Evolutionary conservation across 441 rosid species (phyloP).

Genomic region (Adansonia gregorii): DNA sequence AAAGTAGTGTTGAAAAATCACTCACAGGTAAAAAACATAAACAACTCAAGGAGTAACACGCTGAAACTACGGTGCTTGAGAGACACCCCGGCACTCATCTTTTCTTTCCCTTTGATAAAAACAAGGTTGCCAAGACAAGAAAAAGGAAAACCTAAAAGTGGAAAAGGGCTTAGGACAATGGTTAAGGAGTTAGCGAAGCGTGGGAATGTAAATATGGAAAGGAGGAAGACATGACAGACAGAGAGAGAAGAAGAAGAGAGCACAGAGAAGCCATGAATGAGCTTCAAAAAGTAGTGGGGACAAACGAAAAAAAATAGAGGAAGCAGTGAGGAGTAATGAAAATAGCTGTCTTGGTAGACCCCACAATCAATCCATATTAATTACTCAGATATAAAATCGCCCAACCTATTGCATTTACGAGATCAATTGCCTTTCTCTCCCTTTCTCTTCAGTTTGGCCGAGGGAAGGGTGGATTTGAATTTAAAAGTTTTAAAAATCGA

Average conservation of each 20-base stretch:
- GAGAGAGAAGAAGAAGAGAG: constrained; percentile 23
- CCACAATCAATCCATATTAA: constrained; percentile 28
- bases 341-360: constrained; percentile 41
- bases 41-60: constrained; percentile 34
- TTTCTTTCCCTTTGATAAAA: constrained; percentile 25
- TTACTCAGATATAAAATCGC: constrained; percentile 24
- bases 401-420: constrained; percentile 26
- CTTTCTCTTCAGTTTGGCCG: neutral
- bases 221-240: constrained; percentile 4
- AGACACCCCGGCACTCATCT: constrained; percentile 47
- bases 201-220: neutral
- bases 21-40: constrained; percentile 53
- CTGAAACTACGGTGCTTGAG: constrained; percentile 29
- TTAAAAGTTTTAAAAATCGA: too few species aligned
- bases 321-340: constrained; percentile 12
- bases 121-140: constrained; percentile 16
- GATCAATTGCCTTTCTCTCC: constrained; percentile 31
- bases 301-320: neutral
- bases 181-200: constrained; percentile 28
- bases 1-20: constrained; percentile 22
- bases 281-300: constrained; percentile 42
- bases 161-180: constrained; percentile 27
- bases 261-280: constrained; percentile 38
- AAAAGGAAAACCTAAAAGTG: neutral
- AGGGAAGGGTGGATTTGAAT: too few species aligned